These are phyloP conservation scores for Linanthus parryae DNA, from an alignment of 148 eudicot genomes.

Conservation along the genomic window DNA sequence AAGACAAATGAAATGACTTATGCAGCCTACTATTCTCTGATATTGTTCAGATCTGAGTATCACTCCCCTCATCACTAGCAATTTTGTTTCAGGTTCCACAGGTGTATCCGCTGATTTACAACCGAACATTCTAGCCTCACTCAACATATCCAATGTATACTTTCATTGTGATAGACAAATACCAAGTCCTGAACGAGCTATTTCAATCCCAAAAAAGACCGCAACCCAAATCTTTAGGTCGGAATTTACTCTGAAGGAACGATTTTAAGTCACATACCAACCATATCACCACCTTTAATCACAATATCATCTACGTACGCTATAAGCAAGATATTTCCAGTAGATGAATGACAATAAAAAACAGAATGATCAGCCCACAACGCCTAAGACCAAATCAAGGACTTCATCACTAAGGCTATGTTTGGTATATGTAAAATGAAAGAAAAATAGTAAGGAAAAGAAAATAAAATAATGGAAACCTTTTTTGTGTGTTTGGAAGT, in stretches of 20 bases:
- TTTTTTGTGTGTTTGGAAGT: no score
- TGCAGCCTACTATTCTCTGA: no score
- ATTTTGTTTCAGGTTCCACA: constrained; percentile 2
- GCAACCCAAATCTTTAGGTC: background rate
- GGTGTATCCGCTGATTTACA: background rate
- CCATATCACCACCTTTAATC: background rate
- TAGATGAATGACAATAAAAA: background rate
- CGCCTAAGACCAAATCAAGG: no score
- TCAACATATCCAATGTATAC: background rate
- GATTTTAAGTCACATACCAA: background rate
- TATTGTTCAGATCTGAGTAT: no score
- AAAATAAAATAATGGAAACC: no score
- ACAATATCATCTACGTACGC: background rate
- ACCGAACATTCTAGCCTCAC: background rate
- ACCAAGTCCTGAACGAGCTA: background rate
- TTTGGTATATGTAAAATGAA: no score
- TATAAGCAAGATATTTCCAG: background rate
- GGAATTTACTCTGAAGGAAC: background rate
- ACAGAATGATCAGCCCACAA: background rate
- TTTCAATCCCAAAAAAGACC: background rate
- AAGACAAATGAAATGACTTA: no score
- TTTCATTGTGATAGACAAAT: background rate
- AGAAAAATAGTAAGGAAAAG: no score
- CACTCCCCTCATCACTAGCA: no score
- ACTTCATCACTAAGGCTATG: no score